Evolutionary conservation across 805 yeast species (phyloP).

Genomic region (Yamadazyma scolyti): DNA sequence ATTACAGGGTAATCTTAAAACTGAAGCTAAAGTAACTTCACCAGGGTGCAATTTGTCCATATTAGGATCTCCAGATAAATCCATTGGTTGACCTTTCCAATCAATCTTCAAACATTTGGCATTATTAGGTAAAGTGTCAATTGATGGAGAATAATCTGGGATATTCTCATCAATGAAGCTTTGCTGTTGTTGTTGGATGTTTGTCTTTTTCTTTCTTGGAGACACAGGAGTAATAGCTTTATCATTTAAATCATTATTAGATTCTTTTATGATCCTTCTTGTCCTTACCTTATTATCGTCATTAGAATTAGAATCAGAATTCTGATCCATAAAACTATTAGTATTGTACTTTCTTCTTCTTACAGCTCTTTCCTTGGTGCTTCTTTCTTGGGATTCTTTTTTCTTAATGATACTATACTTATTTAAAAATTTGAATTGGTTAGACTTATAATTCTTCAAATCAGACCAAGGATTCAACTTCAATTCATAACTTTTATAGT

Average conservation of each 20-base stretch:
- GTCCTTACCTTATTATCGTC: constrained; percentile 56
- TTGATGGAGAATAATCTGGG: constrained; percentile 81
- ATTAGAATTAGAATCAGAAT: constrained; percentile 18
- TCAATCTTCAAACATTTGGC: constrained; percentile 78
- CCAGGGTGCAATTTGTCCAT: constrained; percentile 80
- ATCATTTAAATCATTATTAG: constrained; percentile 9
- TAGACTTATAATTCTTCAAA: constrained; percentile 43
- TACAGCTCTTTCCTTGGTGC: constrained; percentile 16
- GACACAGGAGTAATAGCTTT: constrained; percentile 12
- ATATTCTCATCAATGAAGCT: constrained; percentile 64
- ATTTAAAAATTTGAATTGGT: constrained; percentile 50
- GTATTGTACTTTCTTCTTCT: constrained; percentile 14
- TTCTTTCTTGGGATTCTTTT: constrained; percentile 12
- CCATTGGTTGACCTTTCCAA: constrained; percentile 99
- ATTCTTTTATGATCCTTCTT: constrained; percentile 45
- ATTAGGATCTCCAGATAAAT: constrained; percentile 74
- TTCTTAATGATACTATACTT: constrained; percentile 40
- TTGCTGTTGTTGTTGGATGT: constrained; percentile 30
- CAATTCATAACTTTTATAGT: constrained; percentile 42
- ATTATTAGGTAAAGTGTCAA: constrained; percentile 59
- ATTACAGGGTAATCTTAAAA: constrained; percentile 82
- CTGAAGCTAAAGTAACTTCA: constrained; percentile 80
- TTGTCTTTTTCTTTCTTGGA: constrained; percentile 40
- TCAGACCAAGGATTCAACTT: constrained; percentile 51
- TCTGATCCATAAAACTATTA: constrained; percentile 10